Base-by-base conservation (phyloP, 2,329 filamentous ascomycete species). In the Stylonectria norvegica region DNA sequence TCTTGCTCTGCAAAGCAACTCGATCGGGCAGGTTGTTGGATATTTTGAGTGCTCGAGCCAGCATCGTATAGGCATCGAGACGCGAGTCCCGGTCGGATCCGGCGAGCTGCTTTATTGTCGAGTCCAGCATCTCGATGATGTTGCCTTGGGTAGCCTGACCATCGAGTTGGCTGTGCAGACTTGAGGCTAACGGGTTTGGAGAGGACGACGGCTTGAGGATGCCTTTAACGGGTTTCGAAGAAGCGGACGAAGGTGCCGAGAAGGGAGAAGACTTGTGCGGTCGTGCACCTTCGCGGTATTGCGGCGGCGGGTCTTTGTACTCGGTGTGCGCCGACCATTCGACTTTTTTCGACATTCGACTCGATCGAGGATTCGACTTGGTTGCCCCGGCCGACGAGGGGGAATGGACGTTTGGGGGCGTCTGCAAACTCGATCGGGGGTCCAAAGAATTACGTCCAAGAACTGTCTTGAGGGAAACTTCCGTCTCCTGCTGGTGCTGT, bases 11-110 rank as follows among this genome's bases (percentile, higher is more conserved):
- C 39, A 95, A 71, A 9, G 82, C 81, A 40, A 85, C 78, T 23
- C 80, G 71, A 50, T 93, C 85, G 0, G 89, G 89, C 11, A 94
- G 68, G 51, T 87, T 86, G 47, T 90, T 87, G 42, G 91, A 95
- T 5, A 85, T 78, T 60, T 88, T 86, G 53, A 96, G 70, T 4
- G 84, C 82, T 22, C 81, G 77, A 20, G 85, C 79, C 31, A 98
- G 71, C 56, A 85, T 85, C 60, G 83, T 81, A 58, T 98, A 97
- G 34, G 90, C 88, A 66, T 98, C 93, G 20, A 93, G 66, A 51
- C 85, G 85, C 10, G 80, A 82, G 42, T 81, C 77, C 38, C 84
- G 75, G 51, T 89, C 85, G 20, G 80, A 72, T 16, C 86, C 82
- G 25, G 85, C 86, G 34, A 98, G 75, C 64, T 93, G 86, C 63